phyloP scores from a whole-genome alignment of 495 filamentous ascomycete species.

The Aspergillus asperescens region DNA sequence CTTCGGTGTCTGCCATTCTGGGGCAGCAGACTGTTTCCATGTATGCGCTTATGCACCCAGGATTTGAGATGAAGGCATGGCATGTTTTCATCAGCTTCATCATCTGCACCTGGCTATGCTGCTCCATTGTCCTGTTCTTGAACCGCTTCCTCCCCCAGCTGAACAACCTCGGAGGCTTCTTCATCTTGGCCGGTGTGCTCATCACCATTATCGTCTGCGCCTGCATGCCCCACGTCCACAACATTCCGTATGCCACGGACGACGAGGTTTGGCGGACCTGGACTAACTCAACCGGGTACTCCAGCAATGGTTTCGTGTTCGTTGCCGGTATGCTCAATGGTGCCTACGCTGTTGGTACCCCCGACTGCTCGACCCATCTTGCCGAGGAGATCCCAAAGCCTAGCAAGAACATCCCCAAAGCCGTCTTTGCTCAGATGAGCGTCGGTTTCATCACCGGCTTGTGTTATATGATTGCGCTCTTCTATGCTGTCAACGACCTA shows the following conservation, averaged over 20 bases:
- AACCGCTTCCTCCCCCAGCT: conserved; percentile 64
- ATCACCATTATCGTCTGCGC: conserved; percentile 70
- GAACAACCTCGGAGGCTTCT: conserved; percentile 60
- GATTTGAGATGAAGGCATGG: conserved; percentile 59
- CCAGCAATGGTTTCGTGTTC: conserved; percentile 68
- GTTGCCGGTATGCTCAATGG: conserved; percentile 79
- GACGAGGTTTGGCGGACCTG: conserved; percentile 59
- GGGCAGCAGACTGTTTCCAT: conserved; percentile 63
- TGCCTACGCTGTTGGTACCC: conserved; percentile 78
- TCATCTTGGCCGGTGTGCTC: conserved; percentile 63
- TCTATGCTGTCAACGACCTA: conserved; percentile 47
- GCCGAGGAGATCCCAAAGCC: conserved; percentile 73
- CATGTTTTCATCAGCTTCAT: conserved; percentile 70
- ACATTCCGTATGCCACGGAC: conserved; percentile 46
- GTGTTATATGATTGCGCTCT: conserved; percentile 48
- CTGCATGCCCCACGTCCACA: conserved; percentile 59
- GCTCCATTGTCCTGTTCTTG: conserved; percentile 59
- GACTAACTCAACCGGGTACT: conserved; percentile 64
- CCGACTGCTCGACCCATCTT: conserved; percentile 70
- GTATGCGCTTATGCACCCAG: conserved; percentile 66
- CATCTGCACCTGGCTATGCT: conserved; percentile 61
- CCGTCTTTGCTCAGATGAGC: conserved; percentile 44
- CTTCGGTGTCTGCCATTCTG: conserved; percentile 63
- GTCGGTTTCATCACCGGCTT: conserved; percentile 48
- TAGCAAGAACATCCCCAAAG: conserved; percentile 46